These are phyloP conservation scores for Bombardia bombarda DNA, from an alignment of 495 filamentous ascomycete species.

Conservation along the genomic window DNA sequence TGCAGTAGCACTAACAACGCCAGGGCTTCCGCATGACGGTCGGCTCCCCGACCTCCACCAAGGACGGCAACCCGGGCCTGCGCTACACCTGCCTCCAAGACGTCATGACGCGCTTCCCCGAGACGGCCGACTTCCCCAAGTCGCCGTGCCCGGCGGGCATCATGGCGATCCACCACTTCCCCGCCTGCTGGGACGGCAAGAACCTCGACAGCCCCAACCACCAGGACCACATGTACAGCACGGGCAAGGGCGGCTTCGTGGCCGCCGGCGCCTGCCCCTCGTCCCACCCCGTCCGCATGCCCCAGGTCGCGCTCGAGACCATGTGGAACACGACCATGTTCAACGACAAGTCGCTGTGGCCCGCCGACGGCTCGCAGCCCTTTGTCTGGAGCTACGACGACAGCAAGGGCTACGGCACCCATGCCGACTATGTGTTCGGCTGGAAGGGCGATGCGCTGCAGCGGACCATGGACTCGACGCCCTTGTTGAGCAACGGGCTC, in stretches of 20 bases:
- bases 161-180: constrained; percentile 31
- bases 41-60: constrained; percentile 45
- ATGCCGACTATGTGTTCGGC: constrained; percentile 30
- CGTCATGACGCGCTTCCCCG: constrained; percentile 21
- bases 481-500: constrained; percentile 23
- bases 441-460: constrained; percentile 32
- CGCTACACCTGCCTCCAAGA: constrained; percentile 31
- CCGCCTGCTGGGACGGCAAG: constrained; percentile 18
- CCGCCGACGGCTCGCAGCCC: constrained; percentile 29
- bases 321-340: constrained; percentile 1
- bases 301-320: constrained; percentile 25
- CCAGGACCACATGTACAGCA: constrained; percentile 26
- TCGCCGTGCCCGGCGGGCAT: constrained; percentile 30
- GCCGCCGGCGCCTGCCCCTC: constrained; percentile 19
- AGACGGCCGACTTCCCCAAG: constrained; percentile 24
- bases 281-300: constrained; percentile 22
- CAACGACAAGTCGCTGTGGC: constrained; percentile 21
- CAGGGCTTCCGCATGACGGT: constrained; percentile 69
- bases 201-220: constrained; percentile 25
- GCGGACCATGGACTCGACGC: constrained; percentile 28
- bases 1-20: too few species aligned
- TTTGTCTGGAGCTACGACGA: constrained; percentile 37
- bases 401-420: constrained; percentile 25
- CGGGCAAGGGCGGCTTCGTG: constrained; percentile 22
- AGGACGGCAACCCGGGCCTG: constrained; percentile 25